phyloP scores from a whole-genome alignment of 2,329 filamentous ascomycete genomes.

The Diaporthe vexans region DNA sequence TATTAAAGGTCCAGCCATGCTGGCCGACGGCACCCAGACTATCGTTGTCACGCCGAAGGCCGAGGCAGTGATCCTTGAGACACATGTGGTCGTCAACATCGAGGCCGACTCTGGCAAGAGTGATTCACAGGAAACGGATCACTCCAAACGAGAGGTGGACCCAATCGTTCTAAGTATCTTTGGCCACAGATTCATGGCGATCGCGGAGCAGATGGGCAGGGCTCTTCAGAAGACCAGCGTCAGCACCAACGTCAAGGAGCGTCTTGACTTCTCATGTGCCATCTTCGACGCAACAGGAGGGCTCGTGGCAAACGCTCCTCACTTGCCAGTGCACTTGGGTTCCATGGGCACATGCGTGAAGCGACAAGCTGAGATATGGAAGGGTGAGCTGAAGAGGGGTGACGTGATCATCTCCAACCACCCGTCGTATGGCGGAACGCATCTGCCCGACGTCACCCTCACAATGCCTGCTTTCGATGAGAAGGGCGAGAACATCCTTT shows the following conservation, averaged over 20 bases:
- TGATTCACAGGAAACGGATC: slow-evolving; percentile 50
- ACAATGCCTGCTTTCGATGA: slow-evolving; percentile 82
- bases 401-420: slow-evolving; percentile 90
- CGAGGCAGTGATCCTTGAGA: slow-evolving; percentile 82
- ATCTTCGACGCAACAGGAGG: slow-evolving; percentile 83
- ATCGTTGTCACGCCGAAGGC: slow-evolving; percentile 89
- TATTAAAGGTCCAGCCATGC: slow-evolving; percentile 84
- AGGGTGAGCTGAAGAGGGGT: slow-evolving; percentile 81
- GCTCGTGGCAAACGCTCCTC: slow-evolving; percentile 83
- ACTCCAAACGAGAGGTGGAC: slow-evolving; percentile 68
- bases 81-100: slow-evolving; percentile 91
- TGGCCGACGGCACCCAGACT: slow-evolving; percentile 90
- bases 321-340: slow-evolving; percentile 85
- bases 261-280: slow-evolving; percentile 86
- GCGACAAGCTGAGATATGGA: slow-evolving; percentile 85
- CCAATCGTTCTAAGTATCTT: slow-evolving; percentile 85
- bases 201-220: slow-evolving; percentile 87
- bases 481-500: slow-evolving; percentile 78
- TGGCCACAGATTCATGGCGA: slow-evolving; percentile 86
- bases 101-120: slow-evolving; percentile 64
- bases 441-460: slow-evolving; percentile 86
- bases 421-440: slow-evolving; percentile 86
- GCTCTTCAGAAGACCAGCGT: slow-evolving; percentile 85
- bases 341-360: slow-evolving; percentile 89
- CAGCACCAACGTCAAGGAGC: slow-evolving; percentile 85